Percentiles rank a stretch among this genome's conserved stretches.
Conservation (phyloP, 2,329 filamentous ascomycete species). For the Arthrocladium fulminans region DNA sequence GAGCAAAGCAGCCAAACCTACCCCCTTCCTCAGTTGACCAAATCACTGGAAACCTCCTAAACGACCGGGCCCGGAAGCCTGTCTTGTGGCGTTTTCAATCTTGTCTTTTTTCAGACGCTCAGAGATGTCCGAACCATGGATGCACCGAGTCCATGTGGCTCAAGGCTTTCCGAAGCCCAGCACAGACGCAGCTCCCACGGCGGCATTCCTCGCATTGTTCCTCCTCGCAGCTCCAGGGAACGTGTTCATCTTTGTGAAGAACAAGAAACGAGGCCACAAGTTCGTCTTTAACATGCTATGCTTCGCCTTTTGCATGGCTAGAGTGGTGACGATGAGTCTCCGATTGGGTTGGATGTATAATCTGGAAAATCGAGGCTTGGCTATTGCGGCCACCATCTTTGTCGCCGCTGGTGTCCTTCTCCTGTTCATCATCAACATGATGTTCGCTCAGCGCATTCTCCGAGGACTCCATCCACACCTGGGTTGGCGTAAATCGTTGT, state of each 20-base stretch:
- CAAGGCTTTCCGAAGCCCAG: slow-evolving; percentile 5
- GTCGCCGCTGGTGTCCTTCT: slow-evolving; percentile 67
- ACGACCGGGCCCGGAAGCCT: too few relatives aligned
- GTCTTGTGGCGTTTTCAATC: too few relatives aligned
- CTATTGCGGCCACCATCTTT: slow-evolving; percentile 57
- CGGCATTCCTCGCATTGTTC: slow-evolving; percentile 51
- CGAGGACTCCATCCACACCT: slow-evolving; percentile 61
- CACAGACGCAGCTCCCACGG: slow-evolving; percentile 16
- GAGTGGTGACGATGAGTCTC: slow-evolving; percentile 38
- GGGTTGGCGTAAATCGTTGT: slow-evolving; percentile 56
- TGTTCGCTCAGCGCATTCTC: slow-evolving; percentile 67
- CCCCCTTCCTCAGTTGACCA: neutral
- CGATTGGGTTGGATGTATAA: slow-evolving; percentile 48
- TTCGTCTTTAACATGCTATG: slow-evolving; percentile 39
- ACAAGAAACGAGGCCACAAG: slow-evolving; percentile 37
- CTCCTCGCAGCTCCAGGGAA: slow-evolving; percentile 34
- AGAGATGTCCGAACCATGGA: neutral
- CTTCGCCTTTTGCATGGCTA: slow-evolving; percentile 44
- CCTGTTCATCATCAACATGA: slow-evolving; percentile 67
- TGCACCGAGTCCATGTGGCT: slow-evolving; percentile 4
- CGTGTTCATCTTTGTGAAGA: slow-evolving; percentile 38
- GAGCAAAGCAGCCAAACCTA: neutral
- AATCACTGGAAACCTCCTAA: too few relatives aligned
- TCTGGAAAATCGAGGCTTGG: slow-evolving; percentile 37
- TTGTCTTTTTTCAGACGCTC: neutral